A percentile compares a stretch with the other conserved stretches of the same genome.
Conservation (phyloP, 2,329 filamentous ascomycete species). For the Colletotrichum theobromicola region DNA sequence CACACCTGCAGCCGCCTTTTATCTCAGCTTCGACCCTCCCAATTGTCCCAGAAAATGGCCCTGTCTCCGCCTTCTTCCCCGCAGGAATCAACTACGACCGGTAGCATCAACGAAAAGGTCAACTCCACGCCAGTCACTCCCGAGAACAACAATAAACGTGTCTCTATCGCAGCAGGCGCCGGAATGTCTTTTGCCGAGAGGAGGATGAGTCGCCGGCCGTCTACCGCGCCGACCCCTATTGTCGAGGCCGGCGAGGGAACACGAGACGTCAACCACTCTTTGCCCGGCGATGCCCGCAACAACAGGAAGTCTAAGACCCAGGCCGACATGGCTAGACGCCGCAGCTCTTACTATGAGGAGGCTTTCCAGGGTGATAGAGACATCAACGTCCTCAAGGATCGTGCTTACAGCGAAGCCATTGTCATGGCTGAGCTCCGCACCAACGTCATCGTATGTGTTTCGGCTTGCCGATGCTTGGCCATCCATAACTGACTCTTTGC, state of each 20-base stretch:
- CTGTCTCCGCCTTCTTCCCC: conserved; percentile 14
- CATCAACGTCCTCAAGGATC: conserved; percentile 43
- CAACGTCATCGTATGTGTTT: conserved; percentile 63
- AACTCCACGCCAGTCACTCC: not conserved
- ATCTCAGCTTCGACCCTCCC: conserved; percentile 7
- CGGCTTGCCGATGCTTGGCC: not conserved
- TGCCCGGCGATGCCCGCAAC: conserved; percentile 41
- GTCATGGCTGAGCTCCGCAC: conserved; percentile 69
- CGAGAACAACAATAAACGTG: conserved; percentile 13
- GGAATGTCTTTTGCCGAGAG: conserved; percentile 35
- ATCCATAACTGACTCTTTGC: conserved; percentile 3
- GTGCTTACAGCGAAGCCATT: conserved; percentile 58
- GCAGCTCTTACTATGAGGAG: conserved; percentile 52
- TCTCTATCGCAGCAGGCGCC: not conserved
- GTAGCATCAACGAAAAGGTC: conserved; percentile 1
- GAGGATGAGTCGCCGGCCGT: conserved; percentile 26
- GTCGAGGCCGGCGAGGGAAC: conserved; percentile 39
- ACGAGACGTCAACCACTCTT: conserved; percentile 42
- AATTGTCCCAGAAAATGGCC: conserved; percentile 3
- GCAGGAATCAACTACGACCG: not conserved
- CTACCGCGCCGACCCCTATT: conserved; percentile 30
- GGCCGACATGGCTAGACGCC: conserved; percentile 37
- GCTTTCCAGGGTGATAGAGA: conserved; percentile 41
- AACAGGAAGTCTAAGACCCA: conserved; percentile 34
- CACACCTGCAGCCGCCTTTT: not conserved